Conservation (phyloP, 495 filamentous ascomycete genomes). For the Cetradonia linearis region DNA sequence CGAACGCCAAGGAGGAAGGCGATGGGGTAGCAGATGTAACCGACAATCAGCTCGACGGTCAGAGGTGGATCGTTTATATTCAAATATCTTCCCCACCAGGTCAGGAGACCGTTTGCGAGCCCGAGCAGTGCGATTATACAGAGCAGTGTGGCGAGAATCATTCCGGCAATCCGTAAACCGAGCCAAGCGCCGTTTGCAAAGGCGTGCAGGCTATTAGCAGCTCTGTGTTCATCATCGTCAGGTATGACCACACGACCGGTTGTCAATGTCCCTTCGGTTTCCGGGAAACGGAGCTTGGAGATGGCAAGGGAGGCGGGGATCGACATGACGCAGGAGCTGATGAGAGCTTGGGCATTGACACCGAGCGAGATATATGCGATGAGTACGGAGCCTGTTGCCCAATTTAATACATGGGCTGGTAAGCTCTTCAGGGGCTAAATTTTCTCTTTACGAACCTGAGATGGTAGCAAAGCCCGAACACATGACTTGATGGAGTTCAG, state of each 20-base stretch:
- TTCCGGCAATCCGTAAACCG: slow-evolving; percentile 78
- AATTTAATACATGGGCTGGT: slow-evolving; percentile 35
- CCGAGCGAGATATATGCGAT: slow-evolving; percentile 74
- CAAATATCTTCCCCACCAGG: slow-evolving; percentile 82
- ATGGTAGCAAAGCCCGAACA: slow-evolving; percentile 62
- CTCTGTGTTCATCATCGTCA: slow-evolving; percentile 54
- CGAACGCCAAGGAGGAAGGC: slow-evolving; percentile 81
- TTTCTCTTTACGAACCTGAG: slow-evolving; percentile 28
- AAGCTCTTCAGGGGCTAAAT: slow-evolving; percentile 38
- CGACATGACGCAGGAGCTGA: slow-evolving; percentile 87
- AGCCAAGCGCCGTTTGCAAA: slow-evolving; percentile 83
- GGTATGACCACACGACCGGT: slow-evolving; percentile 71
- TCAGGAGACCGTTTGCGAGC: slow-evolving; percentile 66
- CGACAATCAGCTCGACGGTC: slow-evolving; percentile 66
- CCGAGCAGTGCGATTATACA: slow-evolving; percentile 77
- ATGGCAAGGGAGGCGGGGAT: slow-evolving; percentile 81
- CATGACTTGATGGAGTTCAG: slow-evolving; percentile 88
- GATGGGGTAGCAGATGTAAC: slow-evolving; percentile 75
- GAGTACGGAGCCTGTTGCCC: slow-evolving; percentile 51
- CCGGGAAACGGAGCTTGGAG: slow-evolving; percentile 80
- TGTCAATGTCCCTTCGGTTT: slow-evolving; percentile 75
- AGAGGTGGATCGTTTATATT: slow-evolving; percentile 58
- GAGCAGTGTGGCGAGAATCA: slow-evolving; percentile 68
- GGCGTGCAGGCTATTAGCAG: slow-evolving; percentile 74
- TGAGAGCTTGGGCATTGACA: slow-evolving; percentile 71